Evolutionary conservation across 108 stramenopile species (phyloP), one percentile per base, ranked within the genome.

Genomic region (Craspedostauros australis): DNA sequence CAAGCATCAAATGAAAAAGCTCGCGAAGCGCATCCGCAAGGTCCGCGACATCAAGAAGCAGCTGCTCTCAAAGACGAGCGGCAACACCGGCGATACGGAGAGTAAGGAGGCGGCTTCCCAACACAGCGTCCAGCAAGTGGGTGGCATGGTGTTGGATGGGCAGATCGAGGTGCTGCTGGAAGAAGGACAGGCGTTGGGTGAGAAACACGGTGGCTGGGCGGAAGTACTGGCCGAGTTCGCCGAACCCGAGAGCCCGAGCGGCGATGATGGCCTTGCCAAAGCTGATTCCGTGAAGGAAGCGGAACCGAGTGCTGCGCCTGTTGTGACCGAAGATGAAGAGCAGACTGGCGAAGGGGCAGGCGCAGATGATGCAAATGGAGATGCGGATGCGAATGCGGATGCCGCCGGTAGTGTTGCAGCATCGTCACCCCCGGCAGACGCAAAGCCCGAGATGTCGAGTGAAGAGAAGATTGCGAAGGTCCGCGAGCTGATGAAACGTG

Each of bases 201-300:
- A 68, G 9, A 84, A 79, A 46, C 85, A 75, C 49, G 83, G 80
- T 23, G 80, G 76, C 27, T 84, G 80, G 79, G 66, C 64, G 5
- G 62, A 64, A 23, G 29, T 75, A 33, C 57, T 72, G 52, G 38
- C 30, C 8, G 56, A 46, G 24, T 32, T 24, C 16, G 62, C 38
- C 33, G 60, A 72, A 47, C 44, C 47, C 44, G 30, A 32, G n/a
- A n/a, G n/a, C n/a, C n/a, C n/a, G n/a, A n/a, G n/a, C 9, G 44
- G 20, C 26, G 49, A 64, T 47, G 51, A 54, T 49, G 24, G 39
- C 20, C 9, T 23, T 6, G 14, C 28, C 16, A 18, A 32, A 15
- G 47, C 44, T 16, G 44, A 8, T 20, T 43, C 4, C 2, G 38
- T 61, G 14, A 30, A 50, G 6, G 21, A 25, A 11, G 21, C 6